Base-by-base conservation (phyloP, 306 rosid genomes). In the Ammopiptanthus mongolicus region DNA sequence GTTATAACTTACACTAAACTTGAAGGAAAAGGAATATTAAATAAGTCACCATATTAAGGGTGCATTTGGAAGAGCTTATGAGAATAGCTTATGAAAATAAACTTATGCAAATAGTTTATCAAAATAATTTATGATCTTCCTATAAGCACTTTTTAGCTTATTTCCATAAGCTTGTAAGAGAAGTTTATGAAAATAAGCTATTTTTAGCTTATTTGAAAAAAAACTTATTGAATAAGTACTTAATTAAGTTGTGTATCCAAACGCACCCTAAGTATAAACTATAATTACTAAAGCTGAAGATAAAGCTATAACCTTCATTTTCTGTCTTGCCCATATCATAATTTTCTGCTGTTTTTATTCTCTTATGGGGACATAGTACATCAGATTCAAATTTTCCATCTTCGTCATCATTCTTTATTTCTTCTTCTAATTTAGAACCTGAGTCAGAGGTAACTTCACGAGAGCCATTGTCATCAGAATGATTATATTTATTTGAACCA, bases 311-410 rank as follows among this genome's bases (percentile, higher is more conserved):
- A 90, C 97, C 98, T 85, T 84, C 89, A 81, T 72, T 81, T 78
- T 83, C 82, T 48, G 78, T 74, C 74, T 78, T 78, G 42, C 19
- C 79, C 19, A 71, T 39, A 39, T 7, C 80, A 68, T 56, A 3
- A 31, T 77, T 74, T 70, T 87, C 90, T 33, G 48, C 84, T 69
- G 84, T 81, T 87, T 87, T 94, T 63, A 86, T 80, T 77, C 85
- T 91, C 86, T 94, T 94, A 19, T 59, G 80, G 5, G 91, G 91
- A 65, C 84, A 86, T 64, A 65, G 74, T 71, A 66, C 86, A 81
- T 82, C 84, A 71, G 83, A 68, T 62, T 78, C 82, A 74, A 48
- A 10, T 65, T 76, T 81, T 57, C 39, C 88, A 62, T 79, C 83
- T 57, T 37, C 21, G 36, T 14, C 84, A 19, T 58, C 77, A 56